Evolutionary conservation across 768 basidiomycete species (phyloP).

Genomic region (Xerocomellus chrysenteron): DNA sequence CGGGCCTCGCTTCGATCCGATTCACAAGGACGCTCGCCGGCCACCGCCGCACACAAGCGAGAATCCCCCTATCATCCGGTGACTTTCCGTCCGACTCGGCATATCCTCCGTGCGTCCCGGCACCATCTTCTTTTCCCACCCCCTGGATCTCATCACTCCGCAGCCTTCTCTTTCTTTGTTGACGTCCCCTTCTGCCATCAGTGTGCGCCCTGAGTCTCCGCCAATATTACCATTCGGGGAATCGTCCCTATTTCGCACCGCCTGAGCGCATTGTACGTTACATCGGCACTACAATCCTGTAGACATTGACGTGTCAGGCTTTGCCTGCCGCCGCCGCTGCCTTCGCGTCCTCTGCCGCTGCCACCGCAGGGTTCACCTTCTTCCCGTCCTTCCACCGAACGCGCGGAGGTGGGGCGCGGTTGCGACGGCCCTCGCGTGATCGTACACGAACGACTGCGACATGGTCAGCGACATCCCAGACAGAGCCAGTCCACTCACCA

Average conservation of each 20-base stretch:
- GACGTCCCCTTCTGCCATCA: no score
- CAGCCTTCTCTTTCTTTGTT: no score
- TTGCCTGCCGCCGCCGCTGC: conserved; percentile 51
- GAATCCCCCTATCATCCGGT: conserved; percentile 24
- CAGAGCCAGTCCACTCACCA: conserved; percentile 49
- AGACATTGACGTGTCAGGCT: conserved; percentile 34
- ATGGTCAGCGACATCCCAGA: neutral
- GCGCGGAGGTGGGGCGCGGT: conserved; percentile 96
- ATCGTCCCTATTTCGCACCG: no score
- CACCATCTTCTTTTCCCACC: conserved; percentile 3
- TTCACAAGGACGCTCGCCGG: conserved; percentile 16
- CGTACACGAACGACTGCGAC: conserved; percentile 91
- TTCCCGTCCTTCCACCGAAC: conserved; percentile 94
- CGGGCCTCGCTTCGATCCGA: conserved; percentile 21
- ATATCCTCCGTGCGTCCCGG: conserved; percentile 18
- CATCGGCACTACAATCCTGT: no score
- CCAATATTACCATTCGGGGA: no score
- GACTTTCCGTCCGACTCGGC: conserved; percentile 28
- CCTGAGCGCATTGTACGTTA: no score
- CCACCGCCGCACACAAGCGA: neutral
- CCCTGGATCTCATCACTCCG: neutral
- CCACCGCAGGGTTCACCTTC: conserved; percentile 95
- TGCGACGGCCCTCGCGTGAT: conserved; percentile 91
- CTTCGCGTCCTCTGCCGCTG: conserved; percentile 87
- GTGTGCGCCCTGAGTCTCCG: no score